phyloP scores from a whole-genome alignment of 371 early-diverging fungal species.

The Fennellomyces sp. region DNA sequence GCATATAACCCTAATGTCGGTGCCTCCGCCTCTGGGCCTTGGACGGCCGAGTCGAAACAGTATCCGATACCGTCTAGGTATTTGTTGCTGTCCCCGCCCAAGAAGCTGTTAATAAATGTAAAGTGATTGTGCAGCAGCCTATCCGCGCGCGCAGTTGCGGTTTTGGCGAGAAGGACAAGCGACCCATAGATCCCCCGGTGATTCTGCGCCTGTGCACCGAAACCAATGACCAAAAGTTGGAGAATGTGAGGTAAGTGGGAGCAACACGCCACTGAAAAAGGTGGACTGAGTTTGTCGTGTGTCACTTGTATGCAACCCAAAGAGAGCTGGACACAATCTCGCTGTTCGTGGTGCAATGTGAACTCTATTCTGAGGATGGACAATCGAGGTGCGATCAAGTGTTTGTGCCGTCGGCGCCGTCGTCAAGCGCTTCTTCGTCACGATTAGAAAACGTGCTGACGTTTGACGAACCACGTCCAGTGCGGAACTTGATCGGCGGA shows the following conservation, averaged over 20 bases:
- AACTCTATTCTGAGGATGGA: constrained; percentile 14
- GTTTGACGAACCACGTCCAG: constrained; percentile 10
- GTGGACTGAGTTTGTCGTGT: too few relatives aligned
- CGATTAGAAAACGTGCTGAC: constrained; percentile 2
- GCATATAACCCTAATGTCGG: not conserved
- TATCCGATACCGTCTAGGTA: constrained; percentile 16
- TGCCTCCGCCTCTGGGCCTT: constrained; percentile 21
- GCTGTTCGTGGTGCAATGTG: constrained; percentile 17
- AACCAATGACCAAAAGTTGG: not conserved
- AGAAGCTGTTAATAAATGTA: not conserved
- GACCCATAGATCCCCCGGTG: constrained; percentile 73
- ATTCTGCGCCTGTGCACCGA: constrained; percentile 47
- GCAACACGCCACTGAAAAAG: too few relatives aligned
- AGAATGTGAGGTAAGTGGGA: not conserved
- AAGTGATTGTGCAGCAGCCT: constrained; percentile 63
- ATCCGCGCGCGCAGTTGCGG: constrained; percentile 69
- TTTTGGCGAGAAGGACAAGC: constrained; percentile 71
- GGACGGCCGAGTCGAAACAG: constrained; percentile 14
- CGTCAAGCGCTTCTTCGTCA: too few relatives aligned
- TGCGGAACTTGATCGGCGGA: constrained; percentile 16
- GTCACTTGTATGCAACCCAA: too few relatives aligned
- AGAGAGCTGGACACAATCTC: not conserved
- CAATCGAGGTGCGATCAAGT: constrained; percentile 4
- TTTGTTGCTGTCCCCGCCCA: too few relatives aligned
- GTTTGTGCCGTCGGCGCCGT: constrained; percentile 5